phyloP scores from a whole-genome alignment of 495 filamentous ascomycete genomes.

The Thermochaetoides thermophila region DNA sequence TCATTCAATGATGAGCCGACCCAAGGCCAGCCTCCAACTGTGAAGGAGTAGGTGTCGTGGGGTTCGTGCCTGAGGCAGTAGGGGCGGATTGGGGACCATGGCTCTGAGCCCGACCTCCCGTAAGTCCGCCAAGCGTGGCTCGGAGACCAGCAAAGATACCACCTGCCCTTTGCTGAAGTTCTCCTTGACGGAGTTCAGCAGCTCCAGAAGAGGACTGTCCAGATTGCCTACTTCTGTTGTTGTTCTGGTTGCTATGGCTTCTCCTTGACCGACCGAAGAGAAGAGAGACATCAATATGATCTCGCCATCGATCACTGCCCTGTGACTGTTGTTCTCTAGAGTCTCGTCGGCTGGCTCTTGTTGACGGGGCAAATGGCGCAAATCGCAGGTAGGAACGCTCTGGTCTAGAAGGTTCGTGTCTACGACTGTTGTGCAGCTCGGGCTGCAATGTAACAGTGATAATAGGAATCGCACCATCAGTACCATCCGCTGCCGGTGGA shows the following conservation, averaged over 20 bases:
- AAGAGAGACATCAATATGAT: too few relatives aligned
- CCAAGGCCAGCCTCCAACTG: constrained; percentile 21
- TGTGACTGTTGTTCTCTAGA: too few relatives aligned
- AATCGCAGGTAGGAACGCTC: constrained; percentile 14
- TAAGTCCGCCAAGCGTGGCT: constrained; percentile 6
- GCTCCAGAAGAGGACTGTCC: too few relatives aligned
- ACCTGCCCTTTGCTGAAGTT: too few relatives aligned
- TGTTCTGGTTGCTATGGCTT: too few relatives aligned
- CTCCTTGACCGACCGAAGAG: too few relatives aligned
- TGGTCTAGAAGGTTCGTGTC: constrained; percentile 26
- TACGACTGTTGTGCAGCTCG: constrained; percentile 20
- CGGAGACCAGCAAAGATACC: constrained; percentile 10
- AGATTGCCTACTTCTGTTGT: too few relatives aligned
- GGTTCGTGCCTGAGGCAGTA: constrained; percentile 7
- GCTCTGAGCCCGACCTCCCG: too few relatives aligned
- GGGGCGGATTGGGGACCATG: not conserved
- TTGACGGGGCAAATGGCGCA: too few relatives aligned
- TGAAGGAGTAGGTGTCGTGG: constrained; percentile 17
- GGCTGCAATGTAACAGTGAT: constrained; percentile 12
- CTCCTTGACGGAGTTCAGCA: too few relatives aligned
- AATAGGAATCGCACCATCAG: constrained; percentile 12
- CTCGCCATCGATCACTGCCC: too few relatives aligned
- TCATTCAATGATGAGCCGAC: constrained; percentile 1
- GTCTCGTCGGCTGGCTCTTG: too few relatives aligned
- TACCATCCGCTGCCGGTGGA: constrained; percentile 20